Evolutionary conservation across 345 rosid species (phyloP), one percentile per base, ranked within the genome.

Genomic region (Hibiscus mutabilis): DNA sequence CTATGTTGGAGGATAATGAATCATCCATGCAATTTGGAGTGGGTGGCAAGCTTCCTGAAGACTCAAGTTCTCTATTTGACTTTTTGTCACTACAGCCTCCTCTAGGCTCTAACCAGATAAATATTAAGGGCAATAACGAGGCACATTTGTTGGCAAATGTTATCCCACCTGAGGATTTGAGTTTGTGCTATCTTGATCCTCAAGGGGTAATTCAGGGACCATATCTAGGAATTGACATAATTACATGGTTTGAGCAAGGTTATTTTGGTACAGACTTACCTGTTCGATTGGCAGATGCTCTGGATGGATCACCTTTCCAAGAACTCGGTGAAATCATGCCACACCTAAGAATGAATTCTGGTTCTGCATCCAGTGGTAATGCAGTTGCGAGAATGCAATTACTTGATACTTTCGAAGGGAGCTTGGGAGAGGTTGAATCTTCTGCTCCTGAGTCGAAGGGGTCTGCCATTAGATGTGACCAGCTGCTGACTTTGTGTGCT

Each of bases 231-330:
- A 76, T 86, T 37, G 96, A 91, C 81, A 88, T 93, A 69, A 80
- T 91, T 53, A 79, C 85, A 40, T 93, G 98, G 98, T 86, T 88
- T 84, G 92, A 88, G 69, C 93, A 93, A 81, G 98, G 97, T 1
- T 93, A 89, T 80, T 93, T 93, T 79, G 96, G 94, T 33, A 80
- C 84, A 35, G 97, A 93, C 74, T 85, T 93, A 77, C 92, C 82
- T 14, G 93, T 91, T 55, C 85, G 92, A 69, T 79, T 86, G 81
- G 86, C 82, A 47, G 88, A 84, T 84, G 92, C 91, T 66, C 87
- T 86, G 18, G 91, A 88, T 63, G 94, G 89, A 70, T 83, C 84
- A 58, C 85, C 94, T 69, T 91, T 91, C 78, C 86, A 68, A 73
- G 86, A 78, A 73, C 79, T 91, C 46, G 93, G 97, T 37, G 85